Base-by-base conservation (phyloP, 2,329 filamentous ascomycete species). In the Ophiocordyceps sinensis region DNA sequence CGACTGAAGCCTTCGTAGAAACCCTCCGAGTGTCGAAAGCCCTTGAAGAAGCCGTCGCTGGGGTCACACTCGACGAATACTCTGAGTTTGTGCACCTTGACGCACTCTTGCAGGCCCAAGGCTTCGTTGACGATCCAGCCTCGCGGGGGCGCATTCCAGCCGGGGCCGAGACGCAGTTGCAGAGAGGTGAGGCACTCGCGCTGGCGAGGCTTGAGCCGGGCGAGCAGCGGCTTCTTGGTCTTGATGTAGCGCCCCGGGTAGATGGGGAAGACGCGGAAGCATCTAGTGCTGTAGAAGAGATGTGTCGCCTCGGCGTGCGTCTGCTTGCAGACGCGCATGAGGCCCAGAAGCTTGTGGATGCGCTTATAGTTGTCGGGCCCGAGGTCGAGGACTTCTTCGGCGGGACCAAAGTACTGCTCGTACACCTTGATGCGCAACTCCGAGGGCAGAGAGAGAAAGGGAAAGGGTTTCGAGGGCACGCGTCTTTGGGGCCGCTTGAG, bases 11-110 rank as follows among this genome's bases (percentile, higher is more conserved):
- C 59, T 44, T 85, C 82, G 53, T 85, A 88, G 47, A 82, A 85
- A 1, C 78, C 74, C 23, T 79, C 71, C 1, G 70, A 68, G 23
- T 71, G 69, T 13, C 80, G 71, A 51, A 82, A 87, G 0, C 80
- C 82, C 41, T 74, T 72, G 50, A 84, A 85, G 17, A 77, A 63
- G 26, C 66, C 68, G 49, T 81, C 71, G 40, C 77, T 82, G 0
- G 83, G 82, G 51, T 88, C 83, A 47, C 73, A 74, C 56, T 87
- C 77, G 21, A 86, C 74, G 52, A 83, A 83, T 11, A 88, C 71
- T 23, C 70, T 74, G 38, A 88, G 56, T 13, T 64, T 66, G 28
- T 70, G 67, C 17, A 82, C 70, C 38, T 68, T 74, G 43, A 60
- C 59, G 55, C 77, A 82, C 39, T 84, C 77, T 1, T 55, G 49